Conservation (phyloP, 768 basidiomycete genomes). For the Lanmaoa pseudosensibilis region DNA sequence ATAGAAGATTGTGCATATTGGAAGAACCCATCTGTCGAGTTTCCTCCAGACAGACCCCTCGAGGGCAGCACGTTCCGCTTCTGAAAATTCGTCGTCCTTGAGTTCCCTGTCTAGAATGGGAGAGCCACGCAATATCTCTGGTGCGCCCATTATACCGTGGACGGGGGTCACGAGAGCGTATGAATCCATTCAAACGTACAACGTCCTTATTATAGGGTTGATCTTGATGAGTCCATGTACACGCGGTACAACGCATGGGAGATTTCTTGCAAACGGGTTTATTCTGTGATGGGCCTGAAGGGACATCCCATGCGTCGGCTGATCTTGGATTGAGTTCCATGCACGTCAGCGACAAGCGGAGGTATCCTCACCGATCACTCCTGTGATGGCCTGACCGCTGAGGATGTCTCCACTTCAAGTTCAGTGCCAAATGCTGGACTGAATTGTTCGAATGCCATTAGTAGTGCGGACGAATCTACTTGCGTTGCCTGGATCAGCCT, state of each 20-base stretch:
- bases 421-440: not conserved
- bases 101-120: not conserved
- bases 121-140: not conserved
- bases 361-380: not conserved
- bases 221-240: not conserved
- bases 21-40: conserved; percentile 48
- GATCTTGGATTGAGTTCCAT: no score
- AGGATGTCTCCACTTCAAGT: not conserved
- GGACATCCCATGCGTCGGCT: no score
- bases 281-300: not conserved
- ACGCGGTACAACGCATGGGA: not conserved
- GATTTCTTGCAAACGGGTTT: not conserved
- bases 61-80: conserved; percentile 22
- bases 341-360: not conserved
- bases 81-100: conserved; percentile 12
- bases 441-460: not conserved
- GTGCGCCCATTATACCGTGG: conserved; percentile 5
- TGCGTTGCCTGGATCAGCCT: not conserved
- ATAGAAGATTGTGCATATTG: conserved; percentile 50
- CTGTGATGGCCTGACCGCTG: not conserved
- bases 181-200: not conserved
- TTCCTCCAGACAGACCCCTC: conserved; percentile 49
- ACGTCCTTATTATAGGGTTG: not conserved
- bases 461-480: no score
- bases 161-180: not conserved